Evolutionary conservation across 768 basidiomycete genomes (phyloP), one percentile per base, ranked within the genome.

Genomic region (Sporobolomyces phaffii): DNA sequence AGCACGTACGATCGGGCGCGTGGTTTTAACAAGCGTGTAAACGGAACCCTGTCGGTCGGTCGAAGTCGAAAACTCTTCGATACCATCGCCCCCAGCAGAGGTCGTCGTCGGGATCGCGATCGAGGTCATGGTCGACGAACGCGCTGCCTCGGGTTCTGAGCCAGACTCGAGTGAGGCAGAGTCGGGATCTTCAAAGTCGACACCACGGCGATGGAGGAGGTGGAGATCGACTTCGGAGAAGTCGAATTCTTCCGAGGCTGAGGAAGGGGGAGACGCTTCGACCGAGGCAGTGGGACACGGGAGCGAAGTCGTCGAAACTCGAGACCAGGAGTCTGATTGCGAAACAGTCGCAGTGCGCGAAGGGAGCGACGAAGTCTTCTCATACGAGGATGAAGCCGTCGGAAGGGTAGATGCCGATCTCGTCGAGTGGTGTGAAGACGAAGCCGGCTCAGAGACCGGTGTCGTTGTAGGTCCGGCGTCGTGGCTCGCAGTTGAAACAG

Each of bases 21-120:
- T 70, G 5, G 68, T 69, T 59, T 69, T 65, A 22, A 69, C 68
- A 22, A 69, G 60, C 24, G 68, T 69, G n/a, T 44, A 52, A 1
- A 43, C 26, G 0, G 8, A 2, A 2, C 68, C 68, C 22, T 54
- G 2, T 29, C 48, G 9, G 44, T 69, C 47, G 5, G 60, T 65
- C 26, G 54, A 58, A 38, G 68, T 69, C 18, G 36, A 34, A 51
- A 44, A 59, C 34, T 63, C 58, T 22, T 60, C 62, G 3, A 29
- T 31, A 17, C 43, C 33, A 3, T 8, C 29, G 14, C 22, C 24
- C 13, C 14, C 24, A 28, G 20, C 17, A 5, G 17, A 7, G 28
- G 40, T 43, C 24, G 56, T 14, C 5, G 56, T 58, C 10, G 31
- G 24, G 24, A 33, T 22, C 3, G 41, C 29, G 18, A 34, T 29